These are phyloP conservation scores for Agaricus subrufescens DNA, from an alignment of 768 basidiomycete species.

Conservation along the genomic window DNA sequence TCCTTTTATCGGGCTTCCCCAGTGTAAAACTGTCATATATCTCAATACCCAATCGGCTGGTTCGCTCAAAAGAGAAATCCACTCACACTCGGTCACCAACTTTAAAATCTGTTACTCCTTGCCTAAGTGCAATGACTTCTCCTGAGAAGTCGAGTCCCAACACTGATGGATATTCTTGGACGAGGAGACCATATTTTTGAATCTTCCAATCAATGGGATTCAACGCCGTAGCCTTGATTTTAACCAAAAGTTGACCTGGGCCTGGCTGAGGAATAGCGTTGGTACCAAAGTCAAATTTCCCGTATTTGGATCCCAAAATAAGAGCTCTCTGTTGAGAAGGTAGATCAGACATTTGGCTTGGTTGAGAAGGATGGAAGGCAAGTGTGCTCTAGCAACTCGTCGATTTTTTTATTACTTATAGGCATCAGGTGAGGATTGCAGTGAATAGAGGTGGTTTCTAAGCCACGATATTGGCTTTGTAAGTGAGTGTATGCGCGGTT, in stretches of 20 bases:
- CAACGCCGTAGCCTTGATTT: conserved; percentile 32
- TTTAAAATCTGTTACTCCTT: conserved; percentile 43
- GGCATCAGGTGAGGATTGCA: too few species aligned
- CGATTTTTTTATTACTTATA: too few species aligned
- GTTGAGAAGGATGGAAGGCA: too few species aligned
- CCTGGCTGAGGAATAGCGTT: conserved; percentile 23
- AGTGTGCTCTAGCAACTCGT: too few species aligned
- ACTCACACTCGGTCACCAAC: conserved; percentile 51
- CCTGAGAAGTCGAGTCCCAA: conserved; percentile 49
- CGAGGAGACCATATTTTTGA: conserved; percentile 32
- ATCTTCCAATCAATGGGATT: conserved; percentile 53
- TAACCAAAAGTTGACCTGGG: conserved; percentile 36
- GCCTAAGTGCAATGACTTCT: conserved; percentile 44
- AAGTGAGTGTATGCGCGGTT: too few species aligned
- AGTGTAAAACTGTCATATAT: conserved; percentile 28
- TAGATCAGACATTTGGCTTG: background rate
- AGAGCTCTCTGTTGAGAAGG: conserved; percentile 22
- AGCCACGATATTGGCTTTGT: too few species aligned
- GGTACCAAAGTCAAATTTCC: conserved; percentile 15
- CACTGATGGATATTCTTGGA: conserved; percentile 39
- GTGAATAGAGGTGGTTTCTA: too few species aligned
- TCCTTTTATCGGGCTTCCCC: conserved; percentile 25
- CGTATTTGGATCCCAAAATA: conserved; percentile 14
- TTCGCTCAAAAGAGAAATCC: background rate
- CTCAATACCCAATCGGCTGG: background rate